phyloP scores from a whole-genome alignment of 805 yeast species.

The Scheffersomyces stipitis region DNA sequence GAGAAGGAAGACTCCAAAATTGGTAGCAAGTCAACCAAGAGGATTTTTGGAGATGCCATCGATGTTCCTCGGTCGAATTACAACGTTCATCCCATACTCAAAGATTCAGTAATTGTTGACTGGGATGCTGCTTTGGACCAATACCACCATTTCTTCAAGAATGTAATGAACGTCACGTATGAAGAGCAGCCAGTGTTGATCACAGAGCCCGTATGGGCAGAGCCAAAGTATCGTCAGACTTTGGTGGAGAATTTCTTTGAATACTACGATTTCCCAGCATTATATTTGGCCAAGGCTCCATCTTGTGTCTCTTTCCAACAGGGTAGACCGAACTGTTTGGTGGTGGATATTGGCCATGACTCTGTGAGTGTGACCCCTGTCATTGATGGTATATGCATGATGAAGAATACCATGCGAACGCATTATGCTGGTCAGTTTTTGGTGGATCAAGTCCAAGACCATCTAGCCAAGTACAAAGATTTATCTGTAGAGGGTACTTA shows the following conservation, averaged over 20 bases:
- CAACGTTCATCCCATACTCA: conserved; percentile 56
- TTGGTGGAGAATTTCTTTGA: conserved; percentile 75
- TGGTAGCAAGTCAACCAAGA: conserved; percentile 16
- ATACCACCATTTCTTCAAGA: conserved; percentile 60
- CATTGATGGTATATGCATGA: conserved; percentile 74
- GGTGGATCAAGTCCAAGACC: conserved; percentile 50
- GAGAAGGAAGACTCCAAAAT: conserved; percentile 9
- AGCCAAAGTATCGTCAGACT: conserved; percentile 61
- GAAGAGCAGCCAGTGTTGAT: conserved; percentile 72
- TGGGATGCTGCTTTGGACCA: conserved; percentile 86
- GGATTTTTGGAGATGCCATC: conserved; percentile 43
- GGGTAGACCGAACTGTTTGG: conserved; percentile 83
- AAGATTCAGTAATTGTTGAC: conserved; percentile 65
- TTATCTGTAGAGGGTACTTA: conserved; percentile 40
- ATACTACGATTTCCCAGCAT: conserved; percentile 70
- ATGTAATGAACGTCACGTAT: conserved; percentile 50
- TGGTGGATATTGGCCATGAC: conserved; percentile 85
- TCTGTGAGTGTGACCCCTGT: conserved; percentile 76
- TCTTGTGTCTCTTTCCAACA: conserved; percentile 86
- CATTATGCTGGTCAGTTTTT: conserved; percentile 72
- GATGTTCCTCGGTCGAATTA: conserved; percentile 50
- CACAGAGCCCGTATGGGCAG: conserved; percentile 88
- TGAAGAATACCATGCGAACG: conserved; percentile 69
- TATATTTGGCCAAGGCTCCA: conserved; percentile 79
- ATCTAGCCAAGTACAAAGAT: conserved; percentile 31